Base-by-base conservation (phyloP, 225 moss, liverwort and hornwort genomes). In the Climacium dendroides region DNA sequence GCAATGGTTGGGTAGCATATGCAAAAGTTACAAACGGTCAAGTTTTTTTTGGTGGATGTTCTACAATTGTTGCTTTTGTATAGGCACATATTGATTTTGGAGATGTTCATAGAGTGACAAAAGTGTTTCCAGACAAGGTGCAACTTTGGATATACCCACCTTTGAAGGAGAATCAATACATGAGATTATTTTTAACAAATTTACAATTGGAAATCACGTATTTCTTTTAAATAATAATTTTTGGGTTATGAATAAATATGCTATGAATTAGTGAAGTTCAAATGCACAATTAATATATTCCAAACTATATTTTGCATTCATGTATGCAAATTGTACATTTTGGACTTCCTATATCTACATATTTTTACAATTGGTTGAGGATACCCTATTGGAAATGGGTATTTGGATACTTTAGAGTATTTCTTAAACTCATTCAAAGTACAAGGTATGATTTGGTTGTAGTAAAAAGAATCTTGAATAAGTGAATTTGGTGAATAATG, bases 91-190 rank as follows among this genome's bases (percentile, higher is more conserved):
- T 26, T 71, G 9, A 71, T 26, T 41, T 71, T 70, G 3, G 15
- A 41, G 2, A 41, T 41, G 41, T 70, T 5, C 5, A 70, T 26
- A 70, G 14, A 69, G 5, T 6, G 3, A 4, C 0, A 0, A 47
- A 30, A 1, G 4, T 19, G 29, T 19, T 73, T n/a, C n/a, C n/a
- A 15, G 11, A 47, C 1, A 29, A 0, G 18, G 11, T 18, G 2
- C 0, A 0, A 6, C 29, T 72, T 45, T 0, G 4, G 18, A 0
- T 11, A 15, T 18, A 48, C 0, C 2, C 11, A 73, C 29, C 7
- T 30, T 58, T 58, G 26, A 39, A 3, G 29, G n/a, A 29, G 41
- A 79, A 41, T 15, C 29, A 13, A 41, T 8, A 79, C 2, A 13
- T 28, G 39, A 28, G 19, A 58, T 37, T 39, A 19, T 12, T 41